These are phyloP conservation scores for Globisporangium iwayamae DNA, from an alignment of 352 stramenopile species.

Conservation along the genomic window DNA sequence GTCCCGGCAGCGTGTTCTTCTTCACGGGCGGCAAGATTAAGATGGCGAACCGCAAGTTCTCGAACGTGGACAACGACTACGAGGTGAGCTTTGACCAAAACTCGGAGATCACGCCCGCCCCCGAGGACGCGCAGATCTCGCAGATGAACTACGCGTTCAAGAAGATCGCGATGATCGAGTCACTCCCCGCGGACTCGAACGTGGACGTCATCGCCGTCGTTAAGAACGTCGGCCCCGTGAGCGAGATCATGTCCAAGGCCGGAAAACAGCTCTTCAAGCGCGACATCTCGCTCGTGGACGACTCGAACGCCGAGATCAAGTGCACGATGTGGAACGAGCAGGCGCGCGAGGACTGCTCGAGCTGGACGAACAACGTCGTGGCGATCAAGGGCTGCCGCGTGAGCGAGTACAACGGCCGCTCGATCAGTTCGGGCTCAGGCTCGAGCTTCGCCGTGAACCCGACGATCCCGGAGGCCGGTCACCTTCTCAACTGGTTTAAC, in stretches of 20 bases:
- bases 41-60: slow-evolving; percentile 97
- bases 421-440: slow-evolving; percentile 79
- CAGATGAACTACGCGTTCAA: slow-evolving; percentile 92
- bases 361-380: slow-evolving; percentile 89
- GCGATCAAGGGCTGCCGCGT: slow-evolving; percentile 95
- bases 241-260: slow-evolving; percentile 93
- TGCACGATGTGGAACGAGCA: slow-evolving; percentile 96
- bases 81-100: slow-evolving; percentile 98
- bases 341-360: slow-evolving; percentile 78
- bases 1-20: slow-evolving; percentile 89
- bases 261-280: slow-evolving; percentile 95
- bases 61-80: slow-evolving; percentile 95
- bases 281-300: slow-evolving; percentile 95
- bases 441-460: slow-evolving; percentile 85
- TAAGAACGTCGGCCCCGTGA: slow-evolving; percentile 89
- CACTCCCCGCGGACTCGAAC: slow-evolving; percentile 77
- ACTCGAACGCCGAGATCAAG: slow-evolving; percentile 94
- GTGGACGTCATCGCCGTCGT: slow-evolving; percentile 97
- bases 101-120: slow-evolving; percentile 90
- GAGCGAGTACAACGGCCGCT: slow-evolving; percentile 92
- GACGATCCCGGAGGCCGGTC: slow-evolving; percentile 78
- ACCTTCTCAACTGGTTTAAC: slow-evolving; percentile 86
- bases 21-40: slow-evolving; percentile 95
- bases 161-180: slow-evolving; percentile 93
- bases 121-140: slow-evolving; percentile 89